Conservation (phyloP, 306 rosid genomes). For the Dalbergia cochinchinensis region DNA sequence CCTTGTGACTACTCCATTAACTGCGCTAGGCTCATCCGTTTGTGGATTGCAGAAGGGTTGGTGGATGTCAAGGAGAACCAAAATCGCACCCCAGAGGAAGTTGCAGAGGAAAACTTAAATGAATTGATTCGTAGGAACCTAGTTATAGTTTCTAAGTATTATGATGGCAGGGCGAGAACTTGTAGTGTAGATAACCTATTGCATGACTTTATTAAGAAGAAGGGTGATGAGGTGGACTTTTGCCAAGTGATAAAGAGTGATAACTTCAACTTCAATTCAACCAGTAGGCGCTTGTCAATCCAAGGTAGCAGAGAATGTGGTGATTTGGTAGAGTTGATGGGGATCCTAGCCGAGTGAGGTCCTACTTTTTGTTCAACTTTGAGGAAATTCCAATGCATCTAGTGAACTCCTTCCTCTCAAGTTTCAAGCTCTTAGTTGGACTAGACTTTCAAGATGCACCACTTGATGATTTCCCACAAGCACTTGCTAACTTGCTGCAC, state of each 20-base stretch:
- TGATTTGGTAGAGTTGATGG: not conserved
- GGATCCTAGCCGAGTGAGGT: not conserved
- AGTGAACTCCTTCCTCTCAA: not conserved
- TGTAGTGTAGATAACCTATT: not conserved
- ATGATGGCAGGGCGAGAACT: not conserved
- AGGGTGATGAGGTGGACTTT: not conserved
- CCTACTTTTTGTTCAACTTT: not conserved
- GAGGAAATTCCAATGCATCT: not conserved
- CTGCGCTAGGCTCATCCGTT: not conserved
- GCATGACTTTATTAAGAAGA: not conserved
- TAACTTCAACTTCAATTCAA: not conserved
- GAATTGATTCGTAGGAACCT: not conserved
- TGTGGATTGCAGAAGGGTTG: slow-evolving; percentile 35
- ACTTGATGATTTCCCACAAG: not conserved
- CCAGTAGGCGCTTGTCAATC: slow-evolving; percentile 16
- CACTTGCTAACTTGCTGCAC: not conserved
- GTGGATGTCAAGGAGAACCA: not conserved
- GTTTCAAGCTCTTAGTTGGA: slow-evolving; percentile 31
- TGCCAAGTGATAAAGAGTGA: not conserved
- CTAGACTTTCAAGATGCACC: slow-evolving; percentile 34
- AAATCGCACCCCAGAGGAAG: not conserved
- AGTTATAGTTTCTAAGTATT: not conserved
- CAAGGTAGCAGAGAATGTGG: no score
- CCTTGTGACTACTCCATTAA: slow-evolving; percentile 5
- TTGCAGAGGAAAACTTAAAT: not conserved